Percentiles rank a stretch among this genome's conserved stretches.
These are phyloP conservation scores for Theileria sp. DNA, from an alignment of 169 alveolate genomes.

Conservation along the genomic window DNA sequence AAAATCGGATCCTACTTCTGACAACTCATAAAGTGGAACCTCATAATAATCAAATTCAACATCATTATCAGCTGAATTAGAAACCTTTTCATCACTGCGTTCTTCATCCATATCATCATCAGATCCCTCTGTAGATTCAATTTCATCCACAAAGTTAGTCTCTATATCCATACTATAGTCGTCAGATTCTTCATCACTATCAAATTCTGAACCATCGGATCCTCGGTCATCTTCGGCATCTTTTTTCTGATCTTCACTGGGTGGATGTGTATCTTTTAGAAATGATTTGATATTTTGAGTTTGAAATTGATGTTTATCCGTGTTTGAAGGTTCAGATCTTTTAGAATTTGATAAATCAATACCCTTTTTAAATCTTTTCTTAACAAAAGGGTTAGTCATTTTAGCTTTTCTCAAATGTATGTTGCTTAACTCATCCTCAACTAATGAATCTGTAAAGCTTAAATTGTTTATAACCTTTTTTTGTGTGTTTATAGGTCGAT, in stretches of 20 bases:
- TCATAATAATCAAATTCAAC: not conserved
- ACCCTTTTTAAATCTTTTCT: conserved; percentile 12
- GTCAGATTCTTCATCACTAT: not conserved
- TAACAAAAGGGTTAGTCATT: not conserved
- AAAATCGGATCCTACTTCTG: not conserved
- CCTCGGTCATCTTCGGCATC: not conserved
- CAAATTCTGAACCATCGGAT: not conserved
- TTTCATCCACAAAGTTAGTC: not conserved
- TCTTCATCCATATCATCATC: not conserved
- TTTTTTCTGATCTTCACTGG: not conserved
- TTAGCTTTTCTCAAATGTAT: conserved; percentile 18
- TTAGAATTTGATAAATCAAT: conserved; percentile 5
- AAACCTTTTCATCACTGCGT: not conserved
- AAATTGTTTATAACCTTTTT: conserved; percentile 7
- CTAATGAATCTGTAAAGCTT: conserved; percentile 50
- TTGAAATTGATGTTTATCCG: not conserved
- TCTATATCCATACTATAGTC: not conserved
- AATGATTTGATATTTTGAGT: not conserved
- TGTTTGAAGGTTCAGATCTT: not conserved
- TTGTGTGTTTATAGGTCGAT: not conserved
- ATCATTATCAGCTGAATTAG: not conserved
- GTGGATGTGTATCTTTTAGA: not conserved
- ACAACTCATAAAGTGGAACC: not conserved
- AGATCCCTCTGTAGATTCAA: not conserved
- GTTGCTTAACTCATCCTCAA: conserved; percentile 21